These are phyloP conservation scores for Clarireedia sp. DNA, from an alignment of 2,329 filamentous ascomycete genomes.

Conservation along the genomic window DNA sequence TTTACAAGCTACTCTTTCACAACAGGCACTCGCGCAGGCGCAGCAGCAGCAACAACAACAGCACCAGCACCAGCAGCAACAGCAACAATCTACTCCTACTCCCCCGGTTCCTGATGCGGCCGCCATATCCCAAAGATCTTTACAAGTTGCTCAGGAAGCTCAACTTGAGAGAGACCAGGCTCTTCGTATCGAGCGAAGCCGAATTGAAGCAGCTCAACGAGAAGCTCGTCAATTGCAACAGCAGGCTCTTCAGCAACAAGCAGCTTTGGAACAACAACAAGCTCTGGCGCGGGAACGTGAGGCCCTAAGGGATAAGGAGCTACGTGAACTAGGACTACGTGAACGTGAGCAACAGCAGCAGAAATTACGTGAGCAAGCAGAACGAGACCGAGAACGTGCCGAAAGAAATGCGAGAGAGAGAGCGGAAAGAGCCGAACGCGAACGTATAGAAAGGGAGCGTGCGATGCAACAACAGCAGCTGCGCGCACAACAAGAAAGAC, in stretches of 20 bases:
- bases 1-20: conserved; percentile 11
- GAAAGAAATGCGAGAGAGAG: conserved; percentile 3
- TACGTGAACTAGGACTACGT: conserved; percentile 3
- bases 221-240: conserved; percentile 10
- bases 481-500: conserved; percentile 8
- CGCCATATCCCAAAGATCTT: conserved; percentile 20
- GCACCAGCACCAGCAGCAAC: background rate
- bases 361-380: background rate
- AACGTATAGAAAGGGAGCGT: background rate
- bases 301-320: background rate
- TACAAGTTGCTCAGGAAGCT: conserved; percentile 25
- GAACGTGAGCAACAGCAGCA: conserved; percentile 10
- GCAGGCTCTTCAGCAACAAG: background rate
- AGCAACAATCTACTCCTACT: conserved; percentile 10
- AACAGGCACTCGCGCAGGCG: conserved; percentile 1
- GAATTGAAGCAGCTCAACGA: conserved; percentile 18
- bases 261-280: background rate
- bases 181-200: conserved; percentile 20
- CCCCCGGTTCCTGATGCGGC: conserved; percentile 8
- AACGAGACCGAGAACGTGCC: background rate
- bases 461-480: conserved; percentile 10
- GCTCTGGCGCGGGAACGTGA: background rate
- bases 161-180: conserved; percentile 25
- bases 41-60: too few relatives aligned
- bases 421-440: conserved; percentile 2